These are phyloP conservation scores for Ambrosiella cleistominuta DNA, from an alignment of 2,329 filamentous ascomycete genomes.

Conservation along the genomic window DNA sequence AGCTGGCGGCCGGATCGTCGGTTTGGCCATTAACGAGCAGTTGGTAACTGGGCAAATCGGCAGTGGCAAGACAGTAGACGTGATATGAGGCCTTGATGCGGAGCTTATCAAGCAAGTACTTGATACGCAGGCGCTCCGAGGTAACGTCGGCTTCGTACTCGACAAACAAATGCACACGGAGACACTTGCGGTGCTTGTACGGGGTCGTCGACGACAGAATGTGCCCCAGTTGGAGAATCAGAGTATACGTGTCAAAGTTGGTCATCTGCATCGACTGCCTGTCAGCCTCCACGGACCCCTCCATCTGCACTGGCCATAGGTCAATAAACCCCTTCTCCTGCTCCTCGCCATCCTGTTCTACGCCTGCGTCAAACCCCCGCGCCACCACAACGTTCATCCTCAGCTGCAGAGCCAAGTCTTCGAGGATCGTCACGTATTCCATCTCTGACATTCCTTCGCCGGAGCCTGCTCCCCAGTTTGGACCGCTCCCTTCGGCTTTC, in stretches of 20 bases:
- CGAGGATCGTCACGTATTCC: slow-evolving; percentile 66
- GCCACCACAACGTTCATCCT: slow-evolving; percentile 74
- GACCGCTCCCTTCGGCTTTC: neutral
- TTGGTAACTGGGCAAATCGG: slow-evolving; percentile 55
- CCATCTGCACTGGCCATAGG: slow-evolving; percentile 88
- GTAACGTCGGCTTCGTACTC: slow-evolving; percentile 74
- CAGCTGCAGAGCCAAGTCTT: slow-evolving; percentile 60
- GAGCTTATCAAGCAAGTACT: slow-evolving; percentile 58
- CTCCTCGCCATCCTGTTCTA: slow-evolving; percentile 40
- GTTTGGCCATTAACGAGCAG: slow-evolving; percentile 57
- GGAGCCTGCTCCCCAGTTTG: slow-evolving; percentile 31
- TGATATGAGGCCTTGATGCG: slow-evolving; percentile 63
- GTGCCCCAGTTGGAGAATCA: slow-evolving; percentile 75
- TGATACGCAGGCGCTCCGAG: slow-evolving; percentile 57
- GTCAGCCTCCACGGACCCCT: slow-evolving; percentile 56
- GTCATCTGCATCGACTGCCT: slow-evolving; percentile 56
- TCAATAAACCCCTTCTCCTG: slow-evolving; percentile 66
- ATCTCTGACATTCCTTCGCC: slow-evolving; percentile 52
- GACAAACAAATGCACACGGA: slow-evolving; percentile 73
- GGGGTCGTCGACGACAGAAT: slow-evolving; percentile 64
- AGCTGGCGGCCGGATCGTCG: slow-evolving; percentile 22
- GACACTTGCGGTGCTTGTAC: slow-evolving; percentile 45
- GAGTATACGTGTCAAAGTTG: slow-evolving; percentile 75
- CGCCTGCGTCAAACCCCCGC: slow-evolving; percentile 50
- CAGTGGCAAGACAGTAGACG: slow-evolving; percentile 68